These are phyloP conservation scores for Sporothrix pseudoabietina DNA, from an alignment of 2,329 filamentous ascomycete species.

Conservation along the genomic window DNA sequence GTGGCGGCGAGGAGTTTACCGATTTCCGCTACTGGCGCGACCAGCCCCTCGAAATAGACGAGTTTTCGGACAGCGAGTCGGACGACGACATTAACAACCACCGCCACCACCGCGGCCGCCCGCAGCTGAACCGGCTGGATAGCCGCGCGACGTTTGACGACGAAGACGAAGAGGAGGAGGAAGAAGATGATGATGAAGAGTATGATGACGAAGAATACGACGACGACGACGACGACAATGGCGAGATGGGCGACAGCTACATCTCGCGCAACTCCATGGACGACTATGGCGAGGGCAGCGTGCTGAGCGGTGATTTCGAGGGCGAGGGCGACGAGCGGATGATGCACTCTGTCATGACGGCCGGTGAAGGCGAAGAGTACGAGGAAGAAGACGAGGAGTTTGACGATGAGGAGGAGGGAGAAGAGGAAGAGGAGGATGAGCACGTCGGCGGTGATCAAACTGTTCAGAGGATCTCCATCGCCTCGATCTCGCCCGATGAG, in stretches of 20 bases:
- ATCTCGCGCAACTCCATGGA: constrained; percentile 45
- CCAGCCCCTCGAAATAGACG: constrained; percentile 76
- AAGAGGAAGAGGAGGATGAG: constrained; percentile 38
- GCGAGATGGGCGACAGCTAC: constrained; percentile 51
- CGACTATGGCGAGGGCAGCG: constrained; percentile 48
- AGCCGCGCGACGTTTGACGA: constrained; percentile 44
- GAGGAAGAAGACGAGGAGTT: constrained; percentile 44
- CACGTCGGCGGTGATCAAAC: background rate
- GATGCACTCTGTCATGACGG: constrained; percentile 47
- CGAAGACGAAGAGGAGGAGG: constrained; percentile 49
- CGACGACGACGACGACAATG: constrained; percentile 48
- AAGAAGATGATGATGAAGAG: constrained; percentile 49
- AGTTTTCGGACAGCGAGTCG: constrained; percentile 83
- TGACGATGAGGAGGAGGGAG: constrained; percentile 50
- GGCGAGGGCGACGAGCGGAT: constrained; percentile 49
- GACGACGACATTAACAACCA: constrained; percentile 47
- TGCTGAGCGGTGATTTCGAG: constrained; percentile 49
- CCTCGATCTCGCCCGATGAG: constrained; percentile 17
- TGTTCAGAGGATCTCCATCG: background rate
- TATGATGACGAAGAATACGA: constrained; percentile 44
- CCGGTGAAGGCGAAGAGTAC: constrained; percentile 42
- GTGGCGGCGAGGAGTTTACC: constrained; percentile 90
- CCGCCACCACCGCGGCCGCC: constrained; percentile 24
- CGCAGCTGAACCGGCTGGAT: background rate
- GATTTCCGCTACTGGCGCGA: constrained; percentile 98